Evolutionary conservation across 31 red algal genomes (phyloP).

Genomic region (Odonthalia washingtoniensis): DNA sequence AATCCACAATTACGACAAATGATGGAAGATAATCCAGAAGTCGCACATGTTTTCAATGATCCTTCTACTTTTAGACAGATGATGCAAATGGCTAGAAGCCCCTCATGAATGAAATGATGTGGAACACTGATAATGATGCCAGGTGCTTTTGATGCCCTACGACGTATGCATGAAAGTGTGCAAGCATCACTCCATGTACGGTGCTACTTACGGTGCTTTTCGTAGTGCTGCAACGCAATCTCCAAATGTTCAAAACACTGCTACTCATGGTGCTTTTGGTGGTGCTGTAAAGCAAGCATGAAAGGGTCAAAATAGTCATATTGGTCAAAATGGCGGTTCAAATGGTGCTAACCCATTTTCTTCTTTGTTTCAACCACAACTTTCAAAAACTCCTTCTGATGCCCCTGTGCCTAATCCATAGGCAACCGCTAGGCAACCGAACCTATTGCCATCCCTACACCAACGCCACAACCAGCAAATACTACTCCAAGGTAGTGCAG

Average conservation of each 20-base stretch:
- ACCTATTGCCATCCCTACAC: too few relatives aligned
- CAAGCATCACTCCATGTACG: conserved; percentile 92
- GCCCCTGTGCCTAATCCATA: conserved; percentile 90
- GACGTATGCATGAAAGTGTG: conserved; percentile 94
- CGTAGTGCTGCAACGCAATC: not conserved
- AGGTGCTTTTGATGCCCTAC: conserved; percentile 98
- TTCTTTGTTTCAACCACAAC: conserved; percentile 69
- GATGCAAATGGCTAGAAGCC: conserved; percentile 96
- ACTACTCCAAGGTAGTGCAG: too few relatives aligned
- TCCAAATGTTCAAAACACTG: conserved; percentile 23
- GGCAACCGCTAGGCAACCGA: too few relatives aligned
- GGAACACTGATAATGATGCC: conserved; percentile 98
- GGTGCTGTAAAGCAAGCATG: too few relatives aligned
- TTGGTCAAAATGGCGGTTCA: not conserved
- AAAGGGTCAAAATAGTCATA: conserved; percentile 15
- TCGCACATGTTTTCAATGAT: conserved; percentile 95
- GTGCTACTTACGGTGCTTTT: conserved; percentile 38
- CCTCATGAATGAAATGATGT: conserved; percentile 98
- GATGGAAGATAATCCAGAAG: conserved; percentile 93
- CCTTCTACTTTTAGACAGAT: conserved; percentile 91
- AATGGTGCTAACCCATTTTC: conserved; percentile 88
- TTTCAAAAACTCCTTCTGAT: conserved; percentile 81
- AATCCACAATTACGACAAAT: conserved; percentile 97
- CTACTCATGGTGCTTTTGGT: conserved; percentile 7
- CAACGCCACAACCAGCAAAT: too few relatives aligned